These are phyloP conservation scores for Hyaloscypha hepaticicola DNA, from an alignment of 495 filamentous ascomycete species.

Conservation along the genomic window DNA sequence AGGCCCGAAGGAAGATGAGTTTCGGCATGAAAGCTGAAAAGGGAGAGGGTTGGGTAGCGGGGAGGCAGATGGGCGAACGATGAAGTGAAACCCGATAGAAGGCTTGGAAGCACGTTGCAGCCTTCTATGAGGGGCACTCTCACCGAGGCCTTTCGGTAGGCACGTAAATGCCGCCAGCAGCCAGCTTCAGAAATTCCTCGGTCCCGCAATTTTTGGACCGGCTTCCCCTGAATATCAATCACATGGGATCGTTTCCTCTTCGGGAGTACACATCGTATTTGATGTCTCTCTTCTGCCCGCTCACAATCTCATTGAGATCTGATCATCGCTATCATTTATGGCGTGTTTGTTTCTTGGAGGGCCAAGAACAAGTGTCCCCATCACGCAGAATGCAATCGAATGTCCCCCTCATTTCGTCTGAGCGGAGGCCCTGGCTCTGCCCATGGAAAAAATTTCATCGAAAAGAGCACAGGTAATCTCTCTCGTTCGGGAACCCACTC, in stretches of 20 bases:
- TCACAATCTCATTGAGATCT: neutral
- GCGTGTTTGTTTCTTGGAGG: neutral
- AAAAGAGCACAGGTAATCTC: neutral
- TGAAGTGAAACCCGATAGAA: conserved; percentile 19
- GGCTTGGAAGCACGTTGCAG: conserved; percentile 18
- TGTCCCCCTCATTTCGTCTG: neutral
- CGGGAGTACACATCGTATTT: neutral
- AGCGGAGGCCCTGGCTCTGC: neutral
- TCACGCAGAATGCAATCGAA: neutral
- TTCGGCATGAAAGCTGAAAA: neutral
- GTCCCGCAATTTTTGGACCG: neutral
- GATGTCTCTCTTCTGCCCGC: neutral
- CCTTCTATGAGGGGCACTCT: conserved; percentile 22
- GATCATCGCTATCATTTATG: neutral
- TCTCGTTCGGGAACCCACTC: conserved; percentile 4
- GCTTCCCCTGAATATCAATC: conserved; percentile 2
- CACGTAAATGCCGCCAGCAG: neutral
- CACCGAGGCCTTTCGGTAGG: neutral
- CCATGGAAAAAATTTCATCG: neutral
- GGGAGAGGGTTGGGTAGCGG: neutral
- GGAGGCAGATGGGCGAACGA: conserved; percentile 2
- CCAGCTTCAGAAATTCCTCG: neutral
- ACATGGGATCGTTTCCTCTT: neutral
- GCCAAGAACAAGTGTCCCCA: neutral
- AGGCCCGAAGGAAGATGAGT: neutral